phyloP scores from a whole-genome alignment of 2,329 filamentous ascomycete species.

The Anisogramma anomala region DNA sequence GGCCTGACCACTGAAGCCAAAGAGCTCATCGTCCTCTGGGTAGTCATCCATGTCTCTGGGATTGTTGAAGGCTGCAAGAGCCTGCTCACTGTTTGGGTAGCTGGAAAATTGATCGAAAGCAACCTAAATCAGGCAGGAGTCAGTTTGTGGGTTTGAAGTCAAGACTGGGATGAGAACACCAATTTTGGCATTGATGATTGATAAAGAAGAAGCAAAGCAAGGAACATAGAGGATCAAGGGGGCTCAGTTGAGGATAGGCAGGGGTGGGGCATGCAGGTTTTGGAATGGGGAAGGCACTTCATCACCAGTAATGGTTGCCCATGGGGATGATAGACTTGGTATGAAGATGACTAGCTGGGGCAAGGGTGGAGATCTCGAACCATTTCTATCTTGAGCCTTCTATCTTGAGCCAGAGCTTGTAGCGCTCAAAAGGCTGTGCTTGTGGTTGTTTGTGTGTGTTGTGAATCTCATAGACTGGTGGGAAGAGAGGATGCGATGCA shows the following conservation, averaged over 20 bases:
- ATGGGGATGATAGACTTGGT: background rate
- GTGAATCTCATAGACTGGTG: too few species aligned
- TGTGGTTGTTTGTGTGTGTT: too few species aligned
- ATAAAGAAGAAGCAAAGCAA: too few species aligned
- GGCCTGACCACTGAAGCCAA: conserved; percentile 7
- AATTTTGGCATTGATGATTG: too few species aligned
- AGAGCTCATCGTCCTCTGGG: conserved; percentile 3
- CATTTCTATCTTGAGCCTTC: background rate
- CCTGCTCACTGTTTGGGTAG: conserved; percentile 17
- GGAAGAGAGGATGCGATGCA: too few species aligned
- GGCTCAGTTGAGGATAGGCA: too few species aligned
- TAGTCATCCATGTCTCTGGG: conserved; percentile 12
- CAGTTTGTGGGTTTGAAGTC: background rate
- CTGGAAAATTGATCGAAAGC: conserved; percentile 20
- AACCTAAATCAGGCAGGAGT: conserved; percentile 15
- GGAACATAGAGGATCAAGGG: too few species aligned
- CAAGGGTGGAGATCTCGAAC: background rate
- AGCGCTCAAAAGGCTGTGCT: background rate
- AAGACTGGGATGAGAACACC: too few species aligned
- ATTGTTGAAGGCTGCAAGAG: conserved; percentile 17
- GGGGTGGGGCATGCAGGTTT: too few species aligned
- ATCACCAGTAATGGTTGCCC: too few species aligned
- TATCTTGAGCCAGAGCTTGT: background rate
- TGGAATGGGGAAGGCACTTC: too few species aligned
- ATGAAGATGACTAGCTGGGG: background rate